Base-by-base conservation (phyloP, 148 eudicot species). In the Camellia granthamiana region DNA sequence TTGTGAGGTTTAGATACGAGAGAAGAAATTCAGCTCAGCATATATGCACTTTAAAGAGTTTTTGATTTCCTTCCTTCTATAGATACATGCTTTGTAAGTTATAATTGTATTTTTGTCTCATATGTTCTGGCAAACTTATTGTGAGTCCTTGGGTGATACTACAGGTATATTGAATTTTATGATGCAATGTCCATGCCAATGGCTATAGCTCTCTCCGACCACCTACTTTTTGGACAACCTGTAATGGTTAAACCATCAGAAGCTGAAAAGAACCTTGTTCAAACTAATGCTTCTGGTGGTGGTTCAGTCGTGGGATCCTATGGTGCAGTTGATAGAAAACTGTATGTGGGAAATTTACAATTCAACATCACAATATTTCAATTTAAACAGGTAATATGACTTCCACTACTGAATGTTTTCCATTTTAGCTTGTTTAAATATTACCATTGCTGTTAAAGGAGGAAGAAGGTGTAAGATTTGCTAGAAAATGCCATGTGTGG, bases 241-340 rank as follows among this genome's bases (percentile, higher is more conserved):
- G 97, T 96, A 61, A 96, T 96, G 99, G 98, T 96, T 77, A 96
- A 96, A 86, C 99, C 99, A 23, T 96, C 98, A 6, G 98, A 96
- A 77, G 98, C 99, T 64, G 99, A 97, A 82, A 97, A 97, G 92
- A 97, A 97, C 82, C 99, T 97, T 85, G 99, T 94, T 82, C 97
- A 90, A 78, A 90, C 99, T 76, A 94, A 84, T 76, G 88, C 98
- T 81, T 52, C 99, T 21, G 73, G 83, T 77, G 93, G 87, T 56
- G 84, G 87, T 60, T 75, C 98, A 67, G 89, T 91, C 74, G 83
- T 89, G 11, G 98, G 99, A 58, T 95, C 97, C 15, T 91, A 91
- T 86, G 99, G 98, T 81, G 98, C 97, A 60, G 88, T 92, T 51
- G 99, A 97, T 80, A 92, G 99, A 86, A 97, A 97, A 84, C 86